Percentiles rank a stretch among this genome's conserved stretches.
Conservation (phyloP, 2,329 filamentous ascomycete species). For the Chrysoporthe cubensis region DNA sequence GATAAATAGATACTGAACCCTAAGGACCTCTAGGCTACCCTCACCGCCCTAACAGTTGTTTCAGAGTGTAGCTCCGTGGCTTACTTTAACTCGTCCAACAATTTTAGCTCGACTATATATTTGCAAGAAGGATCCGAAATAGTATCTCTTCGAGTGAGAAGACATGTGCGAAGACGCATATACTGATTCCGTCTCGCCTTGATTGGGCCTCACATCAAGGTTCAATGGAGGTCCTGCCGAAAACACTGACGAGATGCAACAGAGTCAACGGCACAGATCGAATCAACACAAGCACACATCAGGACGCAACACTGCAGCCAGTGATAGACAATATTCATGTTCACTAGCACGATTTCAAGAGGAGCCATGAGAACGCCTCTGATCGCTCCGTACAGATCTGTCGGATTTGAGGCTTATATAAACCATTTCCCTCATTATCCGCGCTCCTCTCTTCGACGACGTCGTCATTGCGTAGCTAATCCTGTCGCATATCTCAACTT, state of each 20-base stretch:
- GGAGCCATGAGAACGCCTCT: neutral
- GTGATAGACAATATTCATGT: neutral
- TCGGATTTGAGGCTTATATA: no score
- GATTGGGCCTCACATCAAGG: neutral
- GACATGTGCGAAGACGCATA: neutral
- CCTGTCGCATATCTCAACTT: neutral
- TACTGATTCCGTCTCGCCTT: neutral
- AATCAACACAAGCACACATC: neutral
- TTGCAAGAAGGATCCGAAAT: no score
- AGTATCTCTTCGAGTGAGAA: no score
- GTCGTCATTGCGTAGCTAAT: neutral
- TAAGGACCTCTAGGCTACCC: neutral
- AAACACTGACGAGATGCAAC: neutral
- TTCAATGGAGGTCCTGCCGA: neutral
- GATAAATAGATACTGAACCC: conserved; percentile 3
- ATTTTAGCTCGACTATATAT: neutral
- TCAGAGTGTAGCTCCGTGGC: no score
- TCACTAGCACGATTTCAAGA: neutral
- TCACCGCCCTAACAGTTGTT: no score
- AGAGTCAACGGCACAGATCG: neutral
- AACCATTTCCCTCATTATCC: neutral
- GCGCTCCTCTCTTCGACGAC: neutral
- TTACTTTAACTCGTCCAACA: neutral
- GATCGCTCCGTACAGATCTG: no score
- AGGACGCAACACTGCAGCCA: neutral